Conservation (phyloP, 179 eudicot species). For the Silene vulgaris region DNA sequence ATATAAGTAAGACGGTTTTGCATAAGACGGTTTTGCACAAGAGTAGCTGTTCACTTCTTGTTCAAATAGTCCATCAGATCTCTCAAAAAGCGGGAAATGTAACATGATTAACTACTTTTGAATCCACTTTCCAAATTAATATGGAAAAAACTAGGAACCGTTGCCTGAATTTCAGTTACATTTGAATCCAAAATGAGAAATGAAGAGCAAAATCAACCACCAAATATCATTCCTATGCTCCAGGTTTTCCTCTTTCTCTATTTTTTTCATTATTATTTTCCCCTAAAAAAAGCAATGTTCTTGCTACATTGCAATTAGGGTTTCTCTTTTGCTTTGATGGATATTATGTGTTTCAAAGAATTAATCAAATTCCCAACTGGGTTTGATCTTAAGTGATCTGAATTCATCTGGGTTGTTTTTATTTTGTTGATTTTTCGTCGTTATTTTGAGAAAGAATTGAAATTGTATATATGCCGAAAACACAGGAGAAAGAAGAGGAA, state of each 20-base stretch:
- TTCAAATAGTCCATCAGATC: background rate
- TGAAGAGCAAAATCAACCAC: constrained; percentile 35
- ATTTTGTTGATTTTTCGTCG: background rate
- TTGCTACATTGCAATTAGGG: constrained; percentile 1
- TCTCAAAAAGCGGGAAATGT: constrained; percentile 19
- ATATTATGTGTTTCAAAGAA: background rate
- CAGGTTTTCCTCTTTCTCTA: constrained; percentile 37
- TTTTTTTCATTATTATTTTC: background rate
- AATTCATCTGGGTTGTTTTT: constrained; percentile 7
- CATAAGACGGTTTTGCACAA: background rate
- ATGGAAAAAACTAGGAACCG: constrained; percentile 5
- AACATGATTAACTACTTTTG: background rate
- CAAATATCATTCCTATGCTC: constrained; percentile 32
- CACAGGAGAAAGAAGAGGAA: constrained; percentile 34
- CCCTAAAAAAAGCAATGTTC: background rate
- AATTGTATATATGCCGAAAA: constrained; percentile 26
- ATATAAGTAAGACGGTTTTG: no score
- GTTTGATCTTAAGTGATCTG: constrained; percentile 11
- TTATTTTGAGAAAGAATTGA: constrained; percentile 2
- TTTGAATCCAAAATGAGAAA: constrained; percentile 30
- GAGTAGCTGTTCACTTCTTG: background rate
- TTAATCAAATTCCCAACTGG: constrained; percentile 6
- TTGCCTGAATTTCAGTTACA: constrained; percentile 22
- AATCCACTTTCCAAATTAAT: background rate
- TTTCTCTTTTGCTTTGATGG: constrained; percentile 3